phyloP scores from a whole-genome alignment of 305 asterid genomes.

The Fraxinus floribunda region DNA sequence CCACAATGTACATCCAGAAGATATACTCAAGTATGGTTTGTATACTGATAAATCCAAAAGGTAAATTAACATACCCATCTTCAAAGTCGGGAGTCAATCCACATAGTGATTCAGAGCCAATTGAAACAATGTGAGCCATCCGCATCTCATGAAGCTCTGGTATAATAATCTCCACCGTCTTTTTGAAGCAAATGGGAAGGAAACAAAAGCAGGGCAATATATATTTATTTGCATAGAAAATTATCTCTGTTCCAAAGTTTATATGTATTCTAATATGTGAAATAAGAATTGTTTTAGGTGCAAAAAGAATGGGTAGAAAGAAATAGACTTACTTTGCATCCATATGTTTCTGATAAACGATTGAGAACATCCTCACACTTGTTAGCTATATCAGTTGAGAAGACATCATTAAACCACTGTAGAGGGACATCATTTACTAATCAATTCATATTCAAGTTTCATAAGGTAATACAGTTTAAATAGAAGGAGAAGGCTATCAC shows the following conservation, averaged over 20 bases:
- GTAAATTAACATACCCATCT: constrained; percentile 68
- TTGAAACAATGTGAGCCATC: constrained; percentile 74
- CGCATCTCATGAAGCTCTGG: constrained; percentile 97
- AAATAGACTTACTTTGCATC: constrained; percentile 63
- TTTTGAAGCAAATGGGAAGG: constrained; percentile 32
- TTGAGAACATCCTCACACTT: constrained; percentile 82
- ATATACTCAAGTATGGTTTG: constrained; percentile 13
- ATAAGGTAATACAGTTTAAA: constrained; percentile 1
- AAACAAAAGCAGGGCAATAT: constrained; percentile 27
- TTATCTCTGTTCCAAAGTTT: constrained; percentile 16
- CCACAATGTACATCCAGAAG: constrained; percentile 3
- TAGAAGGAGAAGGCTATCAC: constrained; percentile 36
- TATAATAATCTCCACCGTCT: constrained; percentile 78
- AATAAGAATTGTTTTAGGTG: neutral
- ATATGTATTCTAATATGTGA: constrained; percentile 10
- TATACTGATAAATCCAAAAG: constrained; percentile 3
- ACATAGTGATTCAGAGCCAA: constrained; percentile 76
- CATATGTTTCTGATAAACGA: constrained; percentile 65
- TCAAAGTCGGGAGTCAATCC: constrained; percentile 66
- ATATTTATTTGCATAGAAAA: constrained; percentile 16
- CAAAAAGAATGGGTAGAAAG: neutral
- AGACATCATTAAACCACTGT: constrained; percentile 99
- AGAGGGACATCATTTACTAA: constrained; percentile 24
- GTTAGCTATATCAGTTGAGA: constrained; percentile 73
- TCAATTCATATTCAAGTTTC: constrained; percentile 20